Conservation (phyloP, 805 yeast species). For the Lachancea kluyveri region DNA sequence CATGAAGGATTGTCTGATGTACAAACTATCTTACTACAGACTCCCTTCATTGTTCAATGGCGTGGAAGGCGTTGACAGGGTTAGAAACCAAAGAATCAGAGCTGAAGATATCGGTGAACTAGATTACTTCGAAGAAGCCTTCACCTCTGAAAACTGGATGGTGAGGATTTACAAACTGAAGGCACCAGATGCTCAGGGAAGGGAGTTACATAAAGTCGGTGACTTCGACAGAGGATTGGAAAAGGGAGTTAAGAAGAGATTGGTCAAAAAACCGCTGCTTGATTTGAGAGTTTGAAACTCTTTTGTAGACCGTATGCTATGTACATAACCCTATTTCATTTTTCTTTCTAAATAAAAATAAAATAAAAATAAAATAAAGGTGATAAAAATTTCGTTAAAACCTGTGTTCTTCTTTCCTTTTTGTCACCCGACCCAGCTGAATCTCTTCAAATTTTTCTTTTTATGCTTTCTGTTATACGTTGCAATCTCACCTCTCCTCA, state of each 20-base stretch:
- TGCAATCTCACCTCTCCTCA: constrained; percentile 47
- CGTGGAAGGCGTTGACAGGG: constrained; percentile 70
- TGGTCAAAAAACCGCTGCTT: constrained; percentile 46
- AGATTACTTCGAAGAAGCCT: constrained; percentile 85
- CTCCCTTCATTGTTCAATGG: constrained; percentile 63
- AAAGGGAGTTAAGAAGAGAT: constrained; percentile 33
- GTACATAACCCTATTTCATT: not conserved
- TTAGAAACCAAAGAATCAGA: constrained; percentile 75
- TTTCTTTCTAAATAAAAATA: not conserved
- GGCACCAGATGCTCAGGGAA: constrained; percentile 80
- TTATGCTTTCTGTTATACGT: constrained; percentile 30
- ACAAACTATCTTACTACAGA: constrained; percentile 88
- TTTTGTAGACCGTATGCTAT: no score
- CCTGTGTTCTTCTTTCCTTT: not conserved
- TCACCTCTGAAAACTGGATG: constrained; percentile 93
- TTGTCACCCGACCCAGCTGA: constrained; percentile 14
- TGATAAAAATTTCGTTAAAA: not conserved
- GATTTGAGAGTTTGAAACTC: constrained; percentile 42
- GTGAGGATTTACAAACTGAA: constrained; percentile 91
- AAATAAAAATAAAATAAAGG: constrained; percentile 1
- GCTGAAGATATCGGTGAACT: constrained; percentile 44
- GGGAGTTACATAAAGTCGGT: constrained; percentile 60
- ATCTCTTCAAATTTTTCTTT: constrained; percentile 11
- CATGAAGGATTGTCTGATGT: constrained; percentile 87
- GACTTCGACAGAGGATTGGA: constrained; percentile 38